Base-by-base conservation (phyloP, 192 early-diverging fungal species). In the Umbelopsis vinacea region DNA sequence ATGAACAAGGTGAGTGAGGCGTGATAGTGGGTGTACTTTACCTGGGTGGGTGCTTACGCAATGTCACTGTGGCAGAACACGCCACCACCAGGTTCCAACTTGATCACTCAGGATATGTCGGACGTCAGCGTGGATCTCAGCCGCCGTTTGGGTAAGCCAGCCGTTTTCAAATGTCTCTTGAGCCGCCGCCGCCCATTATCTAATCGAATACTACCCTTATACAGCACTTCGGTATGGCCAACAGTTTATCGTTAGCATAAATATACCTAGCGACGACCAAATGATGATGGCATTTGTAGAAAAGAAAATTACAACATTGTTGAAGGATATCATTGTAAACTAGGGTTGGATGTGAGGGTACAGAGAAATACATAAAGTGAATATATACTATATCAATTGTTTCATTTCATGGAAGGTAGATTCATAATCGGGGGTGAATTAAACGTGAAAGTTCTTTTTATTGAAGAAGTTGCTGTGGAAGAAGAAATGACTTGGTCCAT, bases 91-190 rank as follows among this genome's bases (percentile, higher is more conserved):
- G 74, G 71, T 2, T 73, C 78, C 4, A 73, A 53, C n/a, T 23
- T 80, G 5, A 7, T 80, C 14, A 68, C 74, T 17, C 60, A 63
- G 52, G 74, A 73, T 15, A 50, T 80, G 7, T 68, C 68, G 37
- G 78, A 80, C 29, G 47, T 54, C 14, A 76, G 78, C 29, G 48
- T 66, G 50, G 75, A 80, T n/a, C 46, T 80, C n/a, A 67, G 74
- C 33, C 74, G 74, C 46, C 74, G 78, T 14, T 66, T 80, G 70
- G 78, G 78, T 73, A 74, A 78, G 43, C 6, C 1, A 29, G 29
- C 7, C 29, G 5, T 50, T 50, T n/a, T 19, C 15, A 5, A 17
- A 50, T 50, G 54, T 35, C 24, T 7, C 3, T 3, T 19, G 11
- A 38, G 5, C 46, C 38, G 3, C 43, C 40, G 12, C 35, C 5